Conservation (phyloP, 495 filamentous ascomycete genomes). For the Beverwykella pulmonaria region DNA sequence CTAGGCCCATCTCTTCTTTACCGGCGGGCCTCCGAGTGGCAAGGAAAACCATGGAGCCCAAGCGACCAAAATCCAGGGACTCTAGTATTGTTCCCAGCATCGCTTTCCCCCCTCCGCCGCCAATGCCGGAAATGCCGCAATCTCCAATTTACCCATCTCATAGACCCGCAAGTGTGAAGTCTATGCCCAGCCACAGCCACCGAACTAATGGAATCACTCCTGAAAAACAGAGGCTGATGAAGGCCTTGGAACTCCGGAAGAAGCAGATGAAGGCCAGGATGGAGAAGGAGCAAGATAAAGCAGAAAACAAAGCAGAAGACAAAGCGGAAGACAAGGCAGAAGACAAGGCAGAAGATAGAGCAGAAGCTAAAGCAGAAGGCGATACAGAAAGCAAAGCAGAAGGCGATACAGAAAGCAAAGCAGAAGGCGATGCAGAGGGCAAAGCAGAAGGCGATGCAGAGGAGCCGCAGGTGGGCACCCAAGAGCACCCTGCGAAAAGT, state of each 20-base stretch:
- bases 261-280: slow-evolving; percentile 55
- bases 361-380: background rate
- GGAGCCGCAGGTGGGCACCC: background rate
- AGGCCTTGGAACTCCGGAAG: slow-evolving; percentile 85
- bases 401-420: slow-evolving; percentile 6
- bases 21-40: slow-evolving; percentile 41
- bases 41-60: slow-evolving; percentile 36
- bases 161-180: slow-evolving; percentile 54
- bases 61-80: slow-evolving; percentile 39
- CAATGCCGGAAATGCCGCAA: slow-evolving; percentile 45
- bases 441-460: slow-evolving; percentile 2
- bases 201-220: slow-evolving; percentile 61
- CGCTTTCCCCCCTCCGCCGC: slow-evolving; percentile 44
- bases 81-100: slow-evolving; percentile 34
- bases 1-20: slow-evolving; percentile 36
- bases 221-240: slow-evolving; percentile 90
- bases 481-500: background rate
- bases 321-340: slow-evolving; percentile 2
- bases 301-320: no score
- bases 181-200: slow-evolving; percentile 48
- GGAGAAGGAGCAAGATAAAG: slow-evolving; percentile 22
- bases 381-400: slow-evolving; percentile 6
- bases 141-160: slow-evolving; percentile 59
- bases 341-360: slow-evolving; percentile 2
- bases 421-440: background rate